Evolutionary conservation across 495 filamentous ascomycete species (phyloP), one percentile per base, ranked within the genome.

Genomic region (Cenococcum geophilum): DNA sequence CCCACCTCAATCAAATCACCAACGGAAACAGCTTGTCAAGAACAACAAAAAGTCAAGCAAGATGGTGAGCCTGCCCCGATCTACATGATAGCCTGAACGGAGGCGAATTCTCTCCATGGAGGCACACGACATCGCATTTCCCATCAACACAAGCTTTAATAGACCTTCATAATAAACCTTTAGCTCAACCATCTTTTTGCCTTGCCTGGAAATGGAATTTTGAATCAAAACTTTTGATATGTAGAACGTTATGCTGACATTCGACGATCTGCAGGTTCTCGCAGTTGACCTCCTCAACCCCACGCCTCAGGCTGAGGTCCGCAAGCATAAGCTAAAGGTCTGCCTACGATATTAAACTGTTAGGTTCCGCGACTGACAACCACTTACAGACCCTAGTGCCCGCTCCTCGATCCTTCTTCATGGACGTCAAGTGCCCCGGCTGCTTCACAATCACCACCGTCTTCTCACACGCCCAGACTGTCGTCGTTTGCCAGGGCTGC

Each of bases 381-480:
- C 12, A 45, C 40, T 16, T 16, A 5, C 49, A 52, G 93, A 88
- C 82, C 58, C 86, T 98, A 72, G 93, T 98, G 73, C 93, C 93
- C 70, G 86, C 84, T 61, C 93, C 93, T 65, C 89, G 93, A 71
- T 96, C 91, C 70, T 98, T 97, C 86, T 98, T 98, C 86, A 98
- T 98, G 93, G 93, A 98, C 72, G 93, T 98, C 80, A 45, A 45
- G 40, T 98, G 93, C 86, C 93, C 92, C 74, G 93, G 93, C 73
- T 98, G 93, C 87, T 98, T 98, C 87, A 96, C 90, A 72, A 98
- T 98, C 85, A 98, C 93, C 74, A 97, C 92, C 76, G 93, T 98
- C 77, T 98, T 96, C 88, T 97, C 92, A 61, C 93, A 98, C 83
- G 93, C 93, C 76, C 93, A 98, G 82, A 98, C 93, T 74, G 93